phyloP scores from a whole-genome alignment of 179 eudicot genomes.

The Corrigiola litoralis region DNA sequence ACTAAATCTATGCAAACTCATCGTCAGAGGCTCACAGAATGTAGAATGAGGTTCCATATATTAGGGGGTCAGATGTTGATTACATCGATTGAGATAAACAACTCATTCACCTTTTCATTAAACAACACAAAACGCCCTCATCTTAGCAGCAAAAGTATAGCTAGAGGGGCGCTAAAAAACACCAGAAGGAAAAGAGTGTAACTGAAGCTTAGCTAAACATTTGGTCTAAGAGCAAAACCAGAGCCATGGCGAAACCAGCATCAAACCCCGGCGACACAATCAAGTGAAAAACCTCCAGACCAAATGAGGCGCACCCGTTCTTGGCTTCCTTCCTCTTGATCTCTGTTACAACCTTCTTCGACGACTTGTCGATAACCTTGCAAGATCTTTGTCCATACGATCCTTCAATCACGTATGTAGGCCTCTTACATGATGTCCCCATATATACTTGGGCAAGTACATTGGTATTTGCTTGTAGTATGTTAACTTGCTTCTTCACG shows the following conservation, averaged over 20 bases:
- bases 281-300: slow-evolving; percentile 66
- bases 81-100: slow-evolving; percentile 2
- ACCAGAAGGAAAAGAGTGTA: neutral
- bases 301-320: slow-evolving; percentile 47
- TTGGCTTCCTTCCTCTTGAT: slow-evolving; percentile 57
- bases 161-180: slow-evolving; percentile 11
- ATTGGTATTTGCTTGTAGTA: slow-evolving; percentile 26
- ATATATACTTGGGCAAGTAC: slow-evolving; percentile 50
- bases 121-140: slow-evolving; percentile 11
- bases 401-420: slow-evolving; percentile 57
- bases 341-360: slow-evolving; percentile 51
- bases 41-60: too few relatives aligned
- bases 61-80: slow-evolving; percentile 5
- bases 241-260: slow-evolving; percentile 52
- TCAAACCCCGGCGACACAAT: slow-evolving; percentile 52
- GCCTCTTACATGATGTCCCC: slow-evolving; percentile 21
- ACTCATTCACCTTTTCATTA: too few relatives aligned
- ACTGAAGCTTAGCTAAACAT: slow-evolving; percentile 38
- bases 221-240: slow-evolving; percentile 64
- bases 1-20: too few relatives aligned
- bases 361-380: slow-evolving; percentile 43
- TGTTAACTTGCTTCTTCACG: slow-evolving; percentile 42
- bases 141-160: slow-evolving; percentile 10
- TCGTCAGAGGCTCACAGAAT: too few relatives aligned
- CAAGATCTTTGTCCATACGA: slow-evolving; percentile 54